phyloP scores from a whole-genome alignment of 2,329 filamentous ascomycete species.

The Sclerotinia borealis region DNA sequence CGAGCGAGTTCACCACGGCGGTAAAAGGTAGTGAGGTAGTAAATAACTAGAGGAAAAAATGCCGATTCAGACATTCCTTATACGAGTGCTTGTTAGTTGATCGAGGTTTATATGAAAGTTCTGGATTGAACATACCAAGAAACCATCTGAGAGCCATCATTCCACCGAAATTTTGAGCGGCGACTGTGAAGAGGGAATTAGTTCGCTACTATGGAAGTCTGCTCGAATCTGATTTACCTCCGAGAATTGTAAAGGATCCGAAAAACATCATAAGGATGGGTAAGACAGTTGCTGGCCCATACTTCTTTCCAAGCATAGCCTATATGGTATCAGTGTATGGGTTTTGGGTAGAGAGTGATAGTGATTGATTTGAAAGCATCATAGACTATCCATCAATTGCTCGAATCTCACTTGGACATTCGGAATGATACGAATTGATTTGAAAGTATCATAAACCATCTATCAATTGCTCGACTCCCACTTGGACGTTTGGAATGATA shows the following conservation, averaged over 20 bases:
- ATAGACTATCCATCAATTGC: neutral
- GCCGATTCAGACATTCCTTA: slow-evolving; percentile 53
- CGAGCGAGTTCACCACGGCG: slow-evolving; percentile 64
- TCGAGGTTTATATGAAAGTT: neutral
- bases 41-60: slow-evolving; percentile 62
- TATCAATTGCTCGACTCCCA: neutral
- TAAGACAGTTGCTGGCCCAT: slow-evolving; percentile 56
- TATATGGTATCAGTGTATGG: neutral
- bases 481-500: neutral
- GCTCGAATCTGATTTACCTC: slow-evolving; percentile 6
- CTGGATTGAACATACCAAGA: slow-evolving; percentile 40
- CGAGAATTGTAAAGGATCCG: slow-evolving; percentile 53
- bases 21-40: slow-evolving; percentile 59
- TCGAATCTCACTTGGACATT: neutral
- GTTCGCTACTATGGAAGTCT: too few species aligned
- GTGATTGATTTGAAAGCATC: neutral
- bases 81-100: slow-evolving; percentile 4
- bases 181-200: slow-evolving; percentile 30
- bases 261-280: slow-evolving; percentile 65
- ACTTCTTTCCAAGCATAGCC: slow-evolving; percentile 60
- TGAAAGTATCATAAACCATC: neutral
- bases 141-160: slow-evolving; percentile 65
- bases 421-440: neutral
- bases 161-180: slow-evolving; percentile 54
- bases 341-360: neutral